Conservation (phyloP, 768 basidiomycete genomes). For the Leccinum uliginosum region DNA sequence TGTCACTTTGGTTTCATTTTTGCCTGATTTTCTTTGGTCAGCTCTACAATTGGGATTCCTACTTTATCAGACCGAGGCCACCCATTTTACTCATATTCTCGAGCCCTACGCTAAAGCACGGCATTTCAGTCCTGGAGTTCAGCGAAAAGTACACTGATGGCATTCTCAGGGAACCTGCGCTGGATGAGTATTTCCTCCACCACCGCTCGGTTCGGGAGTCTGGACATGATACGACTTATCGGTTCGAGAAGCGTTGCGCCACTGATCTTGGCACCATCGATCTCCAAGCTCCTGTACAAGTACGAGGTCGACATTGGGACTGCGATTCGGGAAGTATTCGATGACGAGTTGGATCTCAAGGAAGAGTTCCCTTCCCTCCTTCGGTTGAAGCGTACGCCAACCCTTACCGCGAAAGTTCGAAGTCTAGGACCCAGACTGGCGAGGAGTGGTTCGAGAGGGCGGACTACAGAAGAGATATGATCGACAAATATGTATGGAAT, state of each 20-base stretch:
- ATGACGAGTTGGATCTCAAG: slow-evolving; percentile 85
- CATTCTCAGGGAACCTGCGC: slow-evolving; percentile 71
- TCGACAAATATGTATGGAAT: slow-evolving; percentile 96
- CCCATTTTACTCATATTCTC: slow-evolving; percentile 96
- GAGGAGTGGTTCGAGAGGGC: slow-evolving; percentile 94
- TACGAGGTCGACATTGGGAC: slow-evolving; percentile 99
- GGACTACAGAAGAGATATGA: slow-evolving; percentile 73
- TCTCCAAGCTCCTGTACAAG: slow-evolving; percentile 94
- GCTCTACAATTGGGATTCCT: slow-evolving; percentile 95
- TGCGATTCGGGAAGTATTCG: slow-evolving; percentile 92
- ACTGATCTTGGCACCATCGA: slow-evolving; percentile 97
- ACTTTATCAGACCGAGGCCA: slow-evolving; percentile 96
- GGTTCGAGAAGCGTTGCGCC: slow-evolving; percentile 96
- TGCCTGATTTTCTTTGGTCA: slow-evolving; percentile 28
- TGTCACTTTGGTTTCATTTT: not conserved
- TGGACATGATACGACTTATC: slow-evolving; percentile 94
- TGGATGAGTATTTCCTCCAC: slow-evolving; percentile 97
- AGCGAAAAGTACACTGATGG: slow-evolving; percentile 94
- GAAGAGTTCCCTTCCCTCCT: slow-evolving; percentile 95
- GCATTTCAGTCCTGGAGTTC: slow-evolving; percentile 92
- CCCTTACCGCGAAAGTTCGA: slow-evolving; percentile 56
- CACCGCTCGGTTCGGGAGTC: slow-evolving; percentile 96
- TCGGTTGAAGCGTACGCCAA: slow-evolving; percentile 65
- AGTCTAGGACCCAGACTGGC: slow-evolving; percentile 59
- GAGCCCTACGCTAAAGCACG: slow-evolving; percentile 94